Conservation (phyloP, 208 protist genomes). For the Acanthamoeba lenticulata region DNA sequence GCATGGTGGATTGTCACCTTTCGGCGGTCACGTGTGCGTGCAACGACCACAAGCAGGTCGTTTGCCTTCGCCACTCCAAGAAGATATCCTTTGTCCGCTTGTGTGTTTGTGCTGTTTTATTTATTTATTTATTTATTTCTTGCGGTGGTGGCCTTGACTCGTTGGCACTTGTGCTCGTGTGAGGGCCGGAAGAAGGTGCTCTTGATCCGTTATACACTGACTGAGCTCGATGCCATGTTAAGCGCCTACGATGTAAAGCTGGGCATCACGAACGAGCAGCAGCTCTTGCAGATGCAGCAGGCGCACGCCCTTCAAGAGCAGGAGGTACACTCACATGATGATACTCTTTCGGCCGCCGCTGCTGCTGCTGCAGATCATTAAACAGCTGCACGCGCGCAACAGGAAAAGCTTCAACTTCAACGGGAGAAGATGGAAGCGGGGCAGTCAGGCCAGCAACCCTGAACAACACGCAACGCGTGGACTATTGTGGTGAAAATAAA, state of each 20-base stretch:
- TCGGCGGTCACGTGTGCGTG: constrained; percentile 58
- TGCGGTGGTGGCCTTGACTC: background rate
- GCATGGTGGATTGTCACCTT: constrained; percentile 45
- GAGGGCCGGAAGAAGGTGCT: constrained; percentile 31
- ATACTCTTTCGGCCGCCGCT: too few species aligned
- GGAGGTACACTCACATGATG: too few species aligned
- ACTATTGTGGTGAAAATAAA: too few species aligned
- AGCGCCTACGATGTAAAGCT: constrained; percentile 10
- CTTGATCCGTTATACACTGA: constrained; percentile 38
- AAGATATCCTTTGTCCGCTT: constrained; percentile 37
- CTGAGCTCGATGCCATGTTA: constrained; percentile 33
- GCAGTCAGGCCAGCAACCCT: too few species aligned
- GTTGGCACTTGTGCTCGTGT: constrained; percentile 36
- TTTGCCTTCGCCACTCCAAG: constrained; percentile 63
- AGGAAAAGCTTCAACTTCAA: constrained; percentile 23
- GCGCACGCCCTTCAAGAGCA: constrained; percentile 25
- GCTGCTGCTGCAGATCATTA: too few species aligned
- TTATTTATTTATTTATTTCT: background rate
- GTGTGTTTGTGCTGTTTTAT: too few species aligned
- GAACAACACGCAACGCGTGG: too few species aligned
- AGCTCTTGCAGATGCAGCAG: constrained; percentile 41
- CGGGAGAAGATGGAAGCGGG: background rate
- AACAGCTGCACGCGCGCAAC: too few species aligned
- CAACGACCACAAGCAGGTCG: constrained; percentile 45
- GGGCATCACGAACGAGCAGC: constrained; percentile 6